Percentiles rank a stretch among this genome's conserved stretches.
Conservation (phyloP, 2,329 filamentous ascomycete species). For the Colletotrichum sojae region DNA sequence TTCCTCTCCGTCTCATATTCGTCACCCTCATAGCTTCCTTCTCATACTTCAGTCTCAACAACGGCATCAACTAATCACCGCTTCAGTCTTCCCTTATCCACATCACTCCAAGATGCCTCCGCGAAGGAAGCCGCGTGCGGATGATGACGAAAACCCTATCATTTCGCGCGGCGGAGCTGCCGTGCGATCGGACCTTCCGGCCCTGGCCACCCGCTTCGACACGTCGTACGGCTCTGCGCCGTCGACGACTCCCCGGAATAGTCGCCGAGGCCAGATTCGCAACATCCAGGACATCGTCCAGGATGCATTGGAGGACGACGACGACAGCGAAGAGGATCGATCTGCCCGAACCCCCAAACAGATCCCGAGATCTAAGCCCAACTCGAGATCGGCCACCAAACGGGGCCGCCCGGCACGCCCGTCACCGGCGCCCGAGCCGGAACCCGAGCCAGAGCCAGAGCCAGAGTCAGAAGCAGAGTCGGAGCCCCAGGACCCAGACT, state of each 20-base stretch:
- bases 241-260: conserved; percentile 40
- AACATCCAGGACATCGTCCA: conserved; percentile 42
- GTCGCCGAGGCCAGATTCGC: conserved; percentile 42
- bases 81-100: conserved; percentile 3
- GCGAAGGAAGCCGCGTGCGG: conserved; percentile 23
- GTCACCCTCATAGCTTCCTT: no score
- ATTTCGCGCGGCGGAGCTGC: conserved; percentile 37
- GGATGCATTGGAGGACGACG: conserved; percentile 37
- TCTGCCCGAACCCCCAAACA: background rate
- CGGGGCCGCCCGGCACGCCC: background rate
- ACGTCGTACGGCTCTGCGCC: conserved; percentile 45
- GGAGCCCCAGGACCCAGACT: background rate
- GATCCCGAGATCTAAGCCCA: background rate
- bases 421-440: conserved; percentile 2
- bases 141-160: conserved; percentile 19
- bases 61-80: conserved; percentile 6
- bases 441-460: conserved; percentile 18
- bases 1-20: no score
- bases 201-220: conserved; percentile 42
- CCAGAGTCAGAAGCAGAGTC: conserved; percentile 8
- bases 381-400: background rate
- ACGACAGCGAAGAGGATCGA: conserved; percentile 14
- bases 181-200: conserved; percentile 42
- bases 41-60: conserved; percentile 16
- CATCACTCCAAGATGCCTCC: conserved; percentile 36